Conservation (phyloP, 1,139 yeast genomes). For the Yamadazyma taylorii region DNA sequence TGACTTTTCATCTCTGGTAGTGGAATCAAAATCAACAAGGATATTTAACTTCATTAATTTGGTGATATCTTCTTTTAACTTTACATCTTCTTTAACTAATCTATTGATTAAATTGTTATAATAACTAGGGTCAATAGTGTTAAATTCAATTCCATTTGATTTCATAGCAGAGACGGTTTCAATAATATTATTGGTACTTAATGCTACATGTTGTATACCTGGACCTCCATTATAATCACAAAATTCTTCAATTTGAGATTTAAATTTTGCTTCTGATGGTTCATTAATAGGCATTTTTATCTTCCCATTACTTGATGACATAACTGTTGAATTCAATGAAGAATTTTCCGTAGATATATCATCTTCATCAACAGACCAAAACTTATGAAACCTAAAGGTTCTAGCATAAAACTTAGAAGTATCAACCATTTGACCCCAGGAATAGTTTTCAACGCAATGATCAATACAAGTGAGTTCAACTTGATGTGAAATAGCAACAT, state of each 20-base stretch:
- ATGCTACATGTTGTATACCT: constrained; percentile 81
- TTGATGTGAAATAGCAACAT: background rate
- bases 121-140: constrained; percentile 55
- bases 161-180: constrained; percentile 54
- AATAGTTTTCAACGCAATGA: constrained; percentile 79
- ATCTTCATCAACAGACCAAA: constrained; percentile 81
- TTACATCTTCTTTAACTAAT: constrained; percentile 33
- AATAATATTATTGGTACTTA: constrained; percentile 61
- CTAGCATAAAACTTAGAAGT: constrained; percentile 60
- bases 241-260: constrained; percentile 82
- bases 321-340: constrained; percentile 71
- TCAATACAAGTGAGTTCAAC: constrained; percentile 48
- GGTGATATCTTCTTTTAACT: constrained; percentile 46
- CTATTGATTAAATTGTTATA: constrained; percentile 50
- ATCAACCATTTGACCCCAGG: constrained; percentile 63
- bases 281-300: constrained; percentile 84
- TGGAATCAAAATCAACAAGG: constrained; percentile 71
- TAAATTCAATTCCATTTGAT: constrained; percentile 68
- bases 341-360: constrained; percentile 69
- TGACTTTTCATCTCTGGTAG: constrained; percentile 27
- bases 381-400: constrained; percentile 71
- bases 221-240: constrained; percentile 74
- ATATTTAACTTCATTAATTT: constrained; percentile 50
- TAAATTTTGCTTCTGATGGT: constrained; percentile 66
- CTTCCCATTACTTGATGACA: constrained; percentile 66